phyloP scores from a whole-genome alignment of 805 yeast species.

The Candida gorgasii region DNA sequence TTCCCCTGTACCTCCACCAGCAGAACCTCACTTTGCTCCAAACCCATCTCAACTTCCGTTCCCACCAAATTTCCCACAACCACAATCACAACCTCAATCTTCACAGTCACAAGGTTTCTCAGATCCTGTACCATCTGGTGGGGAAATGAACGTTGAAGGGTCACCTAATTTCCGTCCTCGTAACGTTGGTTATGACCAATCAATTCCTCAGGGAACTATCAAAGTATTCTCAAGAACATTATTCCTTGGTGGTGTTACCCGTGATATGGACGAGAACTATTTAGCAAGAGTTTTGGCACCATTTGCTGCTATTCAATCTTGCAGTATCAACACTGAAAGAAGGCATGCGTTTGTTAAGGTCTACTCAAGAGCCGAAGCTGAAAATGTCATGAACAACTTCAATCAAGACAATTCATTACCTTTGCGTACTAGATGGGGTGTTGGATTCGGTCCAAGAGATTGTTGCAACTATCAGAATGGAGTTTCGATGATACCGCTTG shows the following conservation, averaged over 20 bases:
- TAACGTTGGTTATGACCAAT: conserved; percentile 66
- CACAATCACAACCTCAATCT: conserved; percentile 12
- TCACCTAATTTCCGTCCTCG: conserved; percentile 78
- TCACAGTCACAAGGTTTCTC: conserved; percentile 7
- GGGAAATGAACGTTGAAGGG: conserved; percentile 68
- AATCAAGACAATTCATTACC: conserved; percentile 62
- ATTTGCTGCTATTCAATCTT: conserved; percentile 88
- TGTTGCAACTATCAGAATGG: conserved; percentile 96
- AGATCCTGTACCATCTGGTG: conserved; percentile 22
- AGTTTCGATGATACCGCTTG: conserved; percentile 80
- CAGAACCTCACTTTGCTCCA: not conserved
- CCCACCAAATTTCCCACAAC: conserved; percentile 9
- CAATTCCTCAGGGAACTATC: conserved; percentile 74
- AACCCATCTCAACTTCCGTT: conserved; percentile 2
- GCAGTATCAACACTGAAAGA: conserved; percentile 82
- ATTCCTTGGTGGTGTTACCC: conserved; percentile 92
- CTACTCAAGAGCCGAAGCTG: conserved; percentile 90
- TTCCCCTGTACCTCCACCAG: conserved; percentile 5
- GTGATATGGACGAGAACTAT: conserved; percentile 72
- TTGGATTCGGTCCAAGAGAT: conserved; percentile 98
- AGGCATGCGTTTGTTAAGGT: conserved; percentile 96
- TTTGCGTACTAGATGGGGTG: conserved; percentile 96
- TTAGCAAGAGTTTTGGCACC: conserved; percentile 74
- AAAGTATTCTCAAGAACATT: conserved; percentile 87
- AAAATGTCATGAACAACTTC: conserved; percentile 70